Evolutionary conservation across 176 grass and related monocot species (phyloP).

Genomic region (Eleusine indica): DNA sequence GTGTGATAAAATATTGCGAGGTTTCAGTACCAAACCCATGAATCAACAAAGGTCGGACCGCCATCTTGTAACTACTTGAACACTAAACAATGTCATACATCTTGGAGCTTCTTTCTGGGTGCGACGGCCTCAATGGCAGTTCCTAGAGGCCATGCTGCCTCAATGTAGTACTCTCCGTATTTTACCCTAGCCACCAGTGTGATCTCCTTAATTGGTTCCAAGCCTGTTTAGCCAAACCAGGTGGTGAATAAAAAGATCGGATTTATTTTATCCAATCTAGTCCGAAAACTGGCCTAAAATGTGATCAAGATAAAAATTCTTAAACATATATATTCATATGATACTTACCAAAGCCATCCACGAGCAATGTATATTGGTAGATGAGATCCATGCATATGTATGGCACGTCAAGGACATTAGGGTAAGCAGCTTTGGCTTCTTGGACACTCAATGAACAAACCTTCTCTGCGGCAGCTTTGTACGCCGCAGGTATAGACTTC

Average conservation of each 20-base stretch:
- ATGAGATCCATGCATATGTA: constrained; percentile 31
- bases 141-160: not conserved
- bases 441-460: not conserved
- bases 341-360: constrained; percentile 7
- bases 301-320: too few relatives aligned
- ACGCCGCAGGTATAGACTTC: not conserved
- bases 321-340: too few relatives aligned
- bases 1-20: too few relatives aligned
- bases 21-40: too few relatives aligned
- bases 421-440: not conserved
- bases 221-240: not conserved
- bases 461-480: constrained; percentile 3
- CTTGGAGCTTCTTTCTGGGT: not conserved
- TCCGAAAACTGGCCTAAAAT: too few relatives aligned
- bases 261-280: too few relatives aligned
- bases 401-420: not conserved
- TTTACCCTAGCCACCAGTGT: not conserved
- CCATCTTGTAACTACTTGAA: too few relatives aligned
- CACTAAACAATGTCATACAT: not conserved
- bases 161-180: not conserved
- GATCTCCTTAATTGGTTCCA: not conserved
- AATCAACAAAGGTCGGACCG: too few relatives aligned
- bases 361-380: constrained; percentile 11
- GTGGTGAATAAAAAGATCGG: too few relatives aligned
- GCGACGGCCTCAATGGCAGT: not conserved